phyloP scores from a whole-genome alignment of 2,329 filamentous ascomycete genomes.

The Aspergillus bombycis region DNA sequence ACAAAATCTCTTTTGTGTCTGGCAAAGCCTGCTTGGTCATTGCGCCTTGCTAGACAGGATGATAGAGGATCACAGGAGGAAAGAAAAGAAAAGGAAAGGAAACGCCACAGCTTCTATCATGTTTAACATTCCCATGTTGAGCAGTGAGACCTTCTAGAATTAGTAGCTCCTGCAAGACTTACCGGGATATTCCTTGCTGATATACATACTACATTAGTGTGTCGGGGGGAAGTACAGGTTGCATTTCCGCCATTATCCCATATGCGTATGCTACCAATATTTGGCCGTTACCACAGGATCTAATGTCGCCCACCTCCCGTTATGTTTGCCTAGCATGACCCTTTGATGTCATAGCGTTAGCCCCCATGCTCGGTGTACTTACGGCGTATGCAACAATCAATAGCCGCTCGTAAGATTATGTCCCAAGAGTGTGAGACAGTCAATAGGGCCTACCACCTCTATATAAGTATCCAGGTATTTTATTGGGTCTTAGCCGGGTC shows the following conservation, averaged over 20 bases:
- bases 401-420: background rate
- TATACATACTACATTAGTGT: conserved; percentile 36
- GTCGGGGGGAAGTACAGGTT: conserved; percentile 37
- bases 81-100: background rate
- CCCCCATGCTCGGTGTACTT: background rate
- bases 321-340: background rate
- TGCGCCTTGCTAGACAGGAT: background rate
- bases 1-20: background rate
- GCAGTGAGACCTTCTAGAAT: conserved; percentile 20
- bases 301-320: background rate
- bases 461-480: background rate
- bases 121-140: background rate
- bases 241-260: conserved; percentile 28
- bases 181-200: conserved; percentile 22
- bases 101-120: background rate
- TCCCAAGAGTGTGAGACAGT: background rate
- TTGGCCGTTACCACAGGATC: background rate
- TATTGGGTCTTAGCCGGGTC: background rate
- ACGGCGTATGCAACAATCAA: background rate
- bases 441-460: background rate
- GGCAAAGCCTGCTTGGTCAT: no score
- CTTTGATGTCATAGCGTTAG: background rate
- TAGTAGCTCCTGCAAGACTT: conserved; percentile 11
- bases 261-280: conserved; percentile 16
- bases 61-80: background rate